Base-by-base conservation (phyloP, 441 rosid genomes). In the Viola pubescens region DNA sequence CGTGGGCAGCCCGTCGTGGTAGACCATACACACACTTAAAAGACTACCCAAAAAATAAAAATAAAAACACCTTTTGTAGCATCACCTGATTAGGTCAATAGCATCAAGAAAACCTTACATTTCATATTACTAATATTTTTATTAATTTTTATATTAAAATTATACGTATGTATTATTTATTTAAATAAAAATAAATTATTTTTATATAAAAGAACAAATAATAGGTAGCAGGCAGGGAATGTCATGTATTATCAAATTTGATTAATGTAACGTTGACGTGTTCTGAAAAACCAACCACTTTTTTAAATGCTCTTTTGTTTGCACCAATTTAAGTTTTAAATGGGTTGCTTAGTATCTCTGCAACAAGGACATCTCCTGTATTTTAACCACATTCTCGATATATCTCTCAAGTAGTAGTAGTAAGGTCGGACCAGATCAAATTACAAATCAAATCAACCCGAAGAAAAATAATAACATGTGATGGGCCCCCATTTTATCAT, bases 1-100 rank as follows among this genome's bases (percentile, higher is more conserved):
- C 79, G 80, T 45, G 82, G 84, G 54, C 42, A 71, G 81, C 79
- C 79, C 86, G 71, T 77, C 81, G 66, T 56, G 75, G 79, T 74
- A 74, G 83, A 79, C 82, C 81, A 60, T 58, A 61, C 74, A 52
- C 41, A 41, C 44, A 41, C 44, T 41, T 4, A 41, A 40, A 40
- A 65, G 52, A 63, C 16, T 45, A n/a, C n/a, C n/a, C n/a, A n/a
- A n/a, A n/a, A n/a, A n/a, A n/a, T n/a, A n/a, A n/a, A n/a, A n/a
- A n/a, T n/a, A n/a, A n/a, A n/a, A n/a, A 56, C 43, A 54, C 48
- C 16, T 56, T 54, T 58, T 54, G 54, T 62, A 64, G 77, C 74
- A 67, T 69, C 80, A 61, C 73, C 80, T 63, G 70, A 72, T 74
- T 52, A 64, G 79, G 77, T 72, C 81, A 72, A 72, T 72, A 65